Evolutionary conservation across 192 early-diverging fungal genomes (phyloP).

Genomic region (Spizellomyces punctatus): DNA sequence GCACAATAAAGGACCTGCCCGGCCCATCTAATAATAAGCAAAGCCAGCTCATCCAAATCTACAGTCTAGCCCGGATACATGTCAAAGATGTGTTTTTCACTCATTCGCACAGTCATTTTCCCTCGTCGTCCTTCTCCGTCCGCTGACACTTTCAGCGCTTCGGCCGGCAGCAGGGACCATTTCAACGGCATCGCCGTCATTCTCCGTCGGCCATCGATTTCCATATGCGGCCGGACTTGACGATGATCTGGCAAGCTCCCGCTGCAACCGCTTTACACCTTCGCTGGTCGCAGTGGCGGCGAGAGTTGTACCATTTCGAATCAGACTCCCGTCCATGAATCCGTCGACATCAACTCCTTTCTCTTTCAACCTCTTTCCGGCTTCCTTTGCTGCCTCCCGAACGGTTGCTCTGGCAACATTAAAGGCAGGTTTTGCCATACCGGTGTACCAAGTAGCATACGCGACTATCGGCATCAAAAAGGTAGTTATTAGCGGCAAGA

Average conservation of each 20-base stretch:
- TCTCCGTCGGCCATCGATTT: background rate
- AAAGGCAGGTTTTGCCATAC: conserved; percentile 44
- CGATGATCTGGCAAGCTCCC: conserved; percentile 1
- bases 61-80: no score
- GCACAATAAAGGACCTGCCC: no score
- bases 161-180: background rate
- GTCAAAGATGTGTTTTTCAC: no score
- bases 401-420: conserved; percentile 39
- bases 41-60: no score
- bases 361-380: conserved; percentile 27
- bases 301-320: background rate
- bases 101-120: no score
- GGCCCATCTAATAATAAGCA: no score
- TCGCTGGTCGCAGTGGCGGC: background rate
- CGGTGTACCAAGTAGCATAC: conserved; percentile 46
- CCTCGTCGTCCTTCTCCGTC: no score
- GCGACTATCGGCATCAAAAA: conserved; percentile 18
- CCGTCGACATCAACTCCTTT: conserved; percentile 34
- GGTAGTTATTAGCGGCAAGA: conserved; percentile 14
- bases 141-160: no score
- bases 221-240: background rate
- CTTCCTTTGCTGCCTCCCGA: conserved; percentile 35
- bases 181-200: conserved; percentile 1
- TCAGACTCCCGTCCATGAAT: conserved; percentile 18
- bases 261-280: conserved; percentile 6